Conservation (phyloP, 805 yeast species). For the Metschnikowia cubensis region DNA sequence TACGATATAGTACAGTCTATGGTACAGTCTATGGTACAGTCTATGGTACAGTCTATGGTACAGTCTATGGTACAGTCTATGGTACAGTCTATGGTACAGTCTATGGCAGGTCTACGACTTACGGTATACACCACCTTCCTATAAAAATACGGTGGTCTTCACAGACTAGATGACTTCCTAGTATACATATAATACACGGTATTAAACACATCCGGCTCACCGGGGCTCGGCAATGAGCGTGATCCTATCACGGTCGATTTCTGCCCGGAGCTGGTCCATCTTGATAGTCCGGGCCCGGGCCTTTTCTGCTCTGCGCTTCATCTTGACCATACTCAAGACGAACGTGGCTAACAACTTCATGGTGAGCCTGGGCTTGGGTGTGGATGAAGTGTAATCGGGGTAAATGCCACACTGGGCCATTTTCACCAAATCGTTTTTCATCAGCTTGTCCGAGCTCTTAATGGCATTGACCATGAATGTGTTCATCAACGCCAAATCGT, state of each 20-base stretch:
- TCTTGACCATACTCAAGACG: conserved; percentile 34
- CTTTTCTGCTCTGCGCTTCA: conserved; percentile 28
- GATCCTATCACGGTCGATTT: conserved; percentile 27
- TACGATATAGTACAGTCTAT: too few species aligned
- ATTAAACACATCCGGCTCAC: background rate
- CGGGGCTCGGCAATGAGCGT: conserved; percentile 10
- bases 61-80: too few species aligned
- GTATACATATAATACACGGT: too few species aligned
- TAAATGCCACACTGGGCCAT: conserved; percentile 31
- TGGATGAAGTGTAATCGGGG: conserved; percentile 24
- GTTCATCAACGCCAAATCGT: conserved; percentile 35
- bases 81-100: too few species aligned
- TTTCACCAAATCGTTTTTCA: conserved; percentile 27
- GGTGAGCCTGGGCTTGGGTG: conserved; percentile 20
- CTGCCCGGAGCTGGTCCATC: conserved; percentile 27
- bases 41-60: too few species aligned
- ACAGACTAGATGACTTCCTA: too few species aligned
- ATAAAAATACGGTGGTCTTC: too few species aligned
- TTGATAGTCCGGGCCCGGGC: conserved; percentile 24
- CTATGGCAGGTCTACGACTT: too few species aligned
- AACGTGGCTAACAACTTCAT: conserved; percentile 33
- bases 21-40: too few species aligned
- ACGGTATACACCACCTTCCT: too few species aligned
- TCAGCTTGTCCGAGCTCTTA: conserved; percentile 23
- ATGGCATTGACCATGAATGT: conserved; percentile 27